Evolutionary conservation across 1,284 basidiomycete species (phyloP), one percentile per base, ranked within the genome.

Genomic region (Pseudozyma pruni): DNA sequence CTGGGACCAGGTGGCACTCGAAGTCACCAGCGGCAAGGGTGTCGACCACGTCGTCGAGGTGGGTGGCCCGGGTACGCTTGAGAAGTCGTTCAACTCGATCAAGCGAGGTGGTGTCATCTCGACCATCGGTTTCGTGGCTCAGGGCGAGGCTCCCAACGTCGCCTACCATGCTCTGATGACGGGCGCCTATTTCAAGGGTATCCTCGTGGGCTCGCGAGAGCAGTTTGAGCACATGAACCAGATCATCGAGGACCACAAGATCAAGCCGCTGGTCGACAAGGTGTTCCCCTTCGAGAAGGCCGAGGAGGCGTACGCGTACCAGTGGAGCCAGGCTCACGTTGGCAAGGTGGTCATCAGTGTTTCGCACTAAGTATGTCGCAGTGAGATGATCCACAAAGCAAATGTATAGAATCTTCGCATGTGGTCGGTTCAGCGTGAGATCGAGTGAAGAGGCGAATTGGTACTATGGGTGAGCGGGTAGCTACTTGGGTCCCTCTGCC

Each of bases 1-100:
- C 35, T 89, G 88, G 88, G 86, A 87, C 23, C 80, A 86, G 38
- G 85, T 86, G 55, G 86, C 87, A 2, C 58, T 86, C 39, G 84
- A 84, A 44, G 82, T 88, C 77, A 88, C 88, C 8, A 83, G 83
- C 14, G 87, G 86, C 1, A 45, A 44, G 5, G 88, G 89, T 13
- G 88, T 87, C 4, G 86, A 89, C 42, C 78, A 81, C 70, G 78
- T 89, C 35, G 81, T 89, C 42, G 88, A 89, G 77, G 86, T 87
- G 37, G 87, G 87, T 3, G 87, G 88, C 1, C 66, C 84, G 3
- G 85, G 85, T 10, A 88, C 87, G 6, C 79, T 89, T 2, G 54
- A 74, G 10, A 85, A 86, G 60, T 85, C 84, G 7, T 80, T 86
- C 54, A 83, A 83, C 8, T 83, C 86, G 6, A 75, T 86, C 50